Conservation (phyloP, 257 asterid species). For the Catharanthus roseus region DNA sequence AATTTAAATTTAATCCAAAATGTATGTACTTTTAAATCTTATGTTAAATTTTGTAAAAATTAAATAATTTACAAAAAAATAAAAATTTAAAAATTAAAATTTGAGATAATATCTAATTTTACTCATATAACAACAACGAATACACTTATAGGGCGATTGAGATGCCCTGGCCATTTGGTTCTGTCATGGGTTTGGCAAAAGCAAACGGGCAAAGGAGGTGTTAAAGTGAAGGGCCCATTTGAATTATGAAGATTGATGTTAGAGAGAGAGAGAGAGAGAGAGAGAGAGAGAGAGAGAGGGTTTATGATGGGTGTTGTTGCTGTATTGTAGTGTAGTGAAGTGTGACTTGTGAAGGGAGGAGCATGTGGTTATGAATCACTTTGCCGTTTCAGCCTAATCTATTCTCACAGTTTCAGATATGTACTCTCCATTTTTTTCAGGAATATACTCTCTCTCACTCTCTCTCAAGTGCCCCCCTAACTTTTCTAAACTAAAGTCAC, state of each 20-base stretch:
- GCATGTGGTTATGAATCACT: conserved; percentile 24
- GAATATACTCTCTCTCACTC: conserved; percentile 31
- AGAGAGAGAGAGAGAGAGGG: neutral
- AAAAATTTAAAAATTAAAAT: too few species aligned
- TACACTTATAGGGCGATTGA: too few species aligned
- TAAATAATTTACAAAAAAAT: too few species aligned
- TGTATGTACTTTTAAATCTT: too few species aligned
- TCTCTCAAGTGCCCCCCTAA: too few species aligned
- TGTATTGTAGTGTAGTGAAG: neutral
- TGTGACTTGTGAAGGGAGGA: conserved; percentile 16
- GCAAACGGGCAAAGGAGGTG: conserved; percentile 4
- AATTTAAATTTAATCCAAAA: too few species aligned
- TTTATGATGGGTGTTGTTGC: conserved; percentile 16
- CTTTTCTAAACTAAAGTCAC: too few species aligned
- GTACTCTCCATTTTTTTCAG: conserved; percentile 16
- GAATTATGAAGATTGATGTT: conserved; percentile 12
- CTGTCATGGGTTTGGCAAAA: neutral
- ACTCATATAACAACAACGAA: too few species aligned
- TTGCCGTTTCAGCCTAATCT: conserved; percentile 23
- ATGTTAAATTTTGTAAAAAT: too few species aligned
- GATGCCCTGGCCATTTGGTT: too few species aligned
- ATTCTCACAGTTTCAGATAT: conserved; percentile 10
- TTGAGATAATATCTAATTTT: too few species aligned
- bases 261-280: too few species aligned
- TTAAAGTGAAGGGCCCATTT: conserved; percentile 22